Base-by-base conservation (phyloP, 2,329 filamentous ascomycete species). In the Pseudocercospora fijiensis region DNA sequence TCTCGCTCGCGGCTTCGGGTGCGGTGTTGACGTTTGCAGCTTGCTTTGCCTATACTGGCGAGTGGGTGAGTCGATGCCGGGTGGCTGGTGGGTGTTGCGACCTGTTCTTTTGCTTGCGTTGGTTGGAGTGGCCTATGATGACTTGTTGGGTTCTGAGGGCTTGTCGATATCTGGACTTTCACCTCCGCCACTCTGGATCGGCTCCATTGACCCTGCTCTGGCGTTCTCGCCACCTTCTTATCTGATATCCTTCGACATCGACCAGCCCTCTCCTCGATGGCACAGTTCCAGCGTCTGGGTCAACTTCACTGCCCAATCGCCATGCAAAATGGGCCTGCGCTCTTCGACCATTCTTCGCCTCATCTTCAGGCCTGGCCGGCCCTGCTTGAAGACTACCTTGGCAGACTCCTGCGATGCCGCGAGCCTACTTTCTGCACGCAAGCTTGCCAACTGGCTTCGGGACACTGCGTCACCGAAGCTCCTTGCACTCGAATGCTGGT, bases 51-150 rank as follows among this genome's bases (percentile, higher is more conserved):
- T 55, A 16, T 56, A 20, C 16, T 33, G 16, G 53, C 27, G 28
- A 37, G 53, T 41, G 53, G 53, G 28, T n/a, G 28, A 56, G 53
- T 56, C 18, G 53, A 41, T 56, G 53, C 28, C 53, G 53, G 53
- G 53, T 56, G 53, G 53, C 53, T 33, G 53, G 26, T 33, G 53
- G 53, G 26, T 18, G 53, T 56, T 56, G 53, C 53, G 26, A 4
- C 53, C 28, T 56, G 0, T 30, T 18, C 3, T 55, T 30, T 30
- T 30, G 33, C 33, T 16, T 37, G 37, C 1, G 5, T 8, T 3
- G 16, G 11, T 18, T 26, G 45, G 45, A 22, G 24, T n/a, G 45
- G 45, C 45, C 45, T 49, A 49, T 49, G 8, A 16, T 8, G 9
- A 22, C 20, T 22, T 49, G 13, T 13, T 49, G 18, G 45, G 45